Evolutionary conservation across 106 monocot species (phyloP), one percentile per base, ranked within the genome.

Genomic region (Dioscorea dumetorum): DNA sequence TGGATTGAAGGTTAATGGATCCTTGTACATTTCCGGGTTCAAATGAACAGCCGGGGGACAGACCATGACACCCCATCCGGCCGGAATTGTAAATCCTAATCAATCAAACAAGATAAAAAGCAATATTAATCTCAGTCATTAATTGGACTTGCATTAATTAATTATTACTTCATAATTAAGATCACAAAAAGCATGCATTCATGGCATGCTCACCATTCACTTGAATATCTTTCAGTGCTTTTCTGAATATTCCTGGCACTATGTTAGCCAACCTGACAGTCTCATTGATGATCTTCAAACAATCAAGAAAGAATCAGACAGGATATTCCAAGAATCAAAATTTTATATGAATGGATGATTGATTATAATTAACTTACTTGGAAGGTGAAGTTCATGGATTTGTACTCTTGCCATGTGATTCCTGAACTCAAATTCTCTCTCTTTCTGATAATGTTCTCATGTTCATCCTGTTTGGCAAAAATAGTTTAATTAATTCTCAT

Each of bases 31-130:
- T 31, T 88, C 81, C 19, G 84, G 79, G 60, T 88, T 81, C 66
- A 88, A 53, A 49, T 88, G 88, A 67, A 88, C 84, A n/a, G 84
- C 78, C 8, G 88, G 88, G 58, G 88, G 81, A 63, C 88, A 84
- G 5, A 84, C 75, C 81, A 88, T 81, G 4, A 88, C 63, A 17
- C 69, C 77, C 88, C 84, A 88, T 18, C 88, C 88, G 41, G 80
- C 76, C 51, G 88, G 88, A 73, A 88, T 84, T 48, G 84, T 88
- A 56, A 71, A 84, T 67, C 78, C 88, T 88, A 68, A 18, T n/a
- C 13, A 12, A 51, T 63, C 33, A n/a, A n/a, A n/a, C n/a, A n/a
- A 62, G 28, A 28, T 28, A 28, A 28, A 1, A 60, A 13, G 12
- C n/a, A 22, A 24, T 24, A 4, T 23, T 1, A 1, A 28, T 28